phyloP scores from a whole-genome alignment of 169 alveolate genomes.

The Eimeria praecox region DNA sequence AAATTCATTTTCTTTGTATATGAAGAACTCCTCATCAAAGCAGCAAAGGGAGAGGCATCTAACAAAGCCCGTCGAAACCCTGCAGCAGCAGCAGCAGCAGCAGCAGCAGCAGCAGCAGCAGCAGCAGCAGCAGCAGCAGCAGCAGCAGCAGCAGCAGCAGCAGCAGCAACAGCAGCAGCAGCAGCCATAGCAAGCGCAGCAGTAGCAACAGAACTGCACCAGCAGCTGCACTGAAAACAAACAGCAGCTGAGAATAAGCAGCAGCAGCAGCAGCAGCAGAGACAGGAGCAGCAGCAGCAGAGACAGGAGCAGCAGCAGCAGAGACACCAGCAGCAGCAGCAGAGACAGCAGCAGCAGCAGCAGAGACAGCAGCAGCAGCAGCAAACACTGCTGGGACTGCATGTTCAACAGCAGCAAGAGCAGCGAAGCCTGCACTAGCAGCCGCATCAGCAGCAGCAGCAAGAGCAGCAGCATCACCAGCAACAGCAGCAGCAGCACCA shows the following conservation, averaged over 20 bases:
- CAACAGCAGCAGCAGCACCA: neutral
- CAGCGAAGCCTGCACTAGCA: too few relatives aligned
- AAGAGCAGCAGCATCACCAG: neutral
- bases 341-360: too few relatives aligned
- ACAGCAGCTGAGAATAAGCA: neutral
- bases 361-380: too few relatives aligned
- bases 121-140: constrained; percentile 24
- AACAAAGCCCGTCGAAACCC: constrained; percentile 25
- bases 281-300: neutral
- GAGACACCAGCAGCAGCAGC: too few relatives aligned
- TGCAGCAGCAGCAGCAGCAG: constrained; percentile 67
- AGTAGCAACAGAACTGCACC: neutral
- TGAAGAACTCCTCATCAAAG: constrained; percentile 1
- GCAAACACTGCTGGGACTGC: too few relatives aligned
- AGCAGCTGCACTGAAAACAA: too few relatives aligned
- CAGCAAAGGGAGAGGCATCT: constrained; percentile 18
- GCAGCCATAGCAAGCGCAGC: constrained; percentile 20
- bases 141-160: too few relatives aligned
- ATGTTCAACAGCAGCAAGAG: neutral
- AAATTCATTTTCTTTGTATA: constrained; percentile 84
- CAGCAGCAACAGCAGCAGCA: neutral
- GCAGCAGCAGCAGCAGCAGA: neutral
- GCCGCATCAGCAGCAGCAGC: neutral
- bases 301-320: too few relatives aligned
- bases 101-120: constrained; percentile 31